These are phyloP conservation scores for Acer yangbiense DNA, from an alignment of 345 rosid species.

Conservation along the genomic window DNA sequence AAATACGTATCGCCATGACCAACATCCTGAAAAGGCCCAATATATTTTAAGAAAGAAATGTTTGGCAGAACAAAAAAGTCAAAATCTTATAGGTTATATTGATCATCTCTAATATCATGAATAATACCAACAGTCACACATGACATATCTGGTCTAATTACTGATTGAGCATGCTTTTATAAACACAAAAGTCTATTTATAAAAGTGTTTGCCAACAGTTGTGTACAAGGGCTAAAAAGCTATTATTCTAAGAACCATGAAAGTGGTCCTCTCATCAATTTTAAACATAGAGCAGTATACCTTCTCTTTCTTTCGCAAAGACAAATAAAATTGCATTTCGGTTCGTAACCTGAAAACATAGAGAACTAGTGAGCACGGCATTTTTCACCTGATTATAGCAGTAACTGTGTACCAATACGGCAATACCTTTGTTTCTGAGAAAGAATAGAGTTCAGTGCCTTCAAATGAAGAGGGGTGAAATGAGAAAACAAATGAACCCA, in stretches of 20 bases:
- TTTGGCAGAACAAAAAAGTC: not conserved
- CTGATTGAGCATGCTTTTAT: not conserved
- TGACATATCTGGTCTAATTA: not conserved
- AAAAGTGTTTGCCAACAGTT: not conserved
- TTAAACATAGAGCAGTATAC: conserved; percentile 27
- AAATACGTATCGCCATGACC: not conserved
- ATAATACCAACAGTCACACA: not conserved
- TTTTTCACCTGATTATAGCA: conserved; percentile 21
- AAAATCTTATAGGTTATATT: conserved; percentile 2
- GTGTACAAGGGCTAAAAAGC: not conserved
- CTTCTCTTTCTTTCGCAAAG: conserved; percentile 59
- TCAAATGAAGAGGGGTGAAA: conserved; percentile 63
- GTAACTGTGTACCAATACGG: conserved; percentile 38
- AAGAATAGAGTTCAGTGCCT: conserved; percentile 67
- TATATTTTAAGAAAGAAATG: not conserved
- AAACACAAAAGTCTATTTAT: conserved; percentile 13
- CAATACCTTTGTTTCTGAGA: conserved; percentile 76
- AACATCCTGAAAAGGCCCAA: not conserved
- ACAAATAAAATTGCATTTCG: conserved; percentile 69
- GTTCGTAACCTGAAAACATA: conserved; percentile 70
- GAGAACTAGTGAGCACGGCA: conserved; percentile 21
- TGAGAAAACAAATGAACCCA: conserved; percentile 81
- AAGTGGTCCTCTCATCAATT: not conserved
- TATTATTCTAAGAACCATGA: not conserved
- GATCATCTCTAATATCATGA: not conserved